Conservation (phyloP, 2,329 filamentous ascomycete genomes). For the Ophiocordyceps camponoti-saundersi region DNA sequence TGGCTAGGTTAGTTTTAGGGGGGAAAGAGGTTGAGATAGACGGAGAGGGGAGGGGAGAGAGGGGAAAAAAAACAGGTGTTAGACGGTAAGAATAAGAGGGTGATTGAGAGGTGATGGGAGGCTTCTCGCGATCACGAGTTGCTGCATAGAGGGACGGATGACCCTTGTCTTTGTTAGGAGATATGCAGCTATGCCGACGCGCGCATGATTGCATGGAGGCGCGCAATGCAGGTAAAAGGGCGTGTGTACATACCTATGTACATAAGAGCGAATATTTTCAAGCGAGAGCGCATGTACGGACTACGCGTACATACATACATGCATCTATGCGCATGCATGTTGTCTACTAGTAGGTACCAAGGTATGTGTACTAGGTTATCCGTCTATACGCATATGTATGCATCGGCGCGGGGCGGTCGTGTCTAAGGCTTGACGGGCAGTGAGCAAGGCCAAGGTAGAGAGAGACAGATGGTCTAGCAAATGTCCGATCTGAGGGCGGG, state of each 20-base stretch:
- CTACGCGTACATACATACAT: neutral
- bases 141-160: no score
- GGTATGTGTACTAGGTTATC: neutral
- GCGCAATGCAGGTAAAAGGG: neutral
- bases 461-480: neutral
- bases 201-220: neutral
- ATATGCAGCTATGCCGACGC: neutral
- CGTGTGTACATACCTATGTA: neutral
- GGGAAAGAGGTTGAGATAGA: no score
- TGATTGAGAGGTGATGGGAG: no score
- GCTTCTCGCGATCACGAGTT: no score
- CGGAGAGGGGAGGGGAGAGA: no score
- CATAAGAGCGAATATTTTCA: neutral
- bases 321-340: neutral
- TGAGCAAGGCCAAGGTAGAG: neutral
- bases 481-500: neutral
- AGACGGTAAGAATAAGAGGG: no score
- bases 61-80: no score
- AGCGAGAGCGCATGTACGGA: neutral
- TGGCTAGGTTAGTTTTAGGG: no score
- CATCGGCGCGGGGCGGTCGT: neutral
- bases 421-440: neutral
- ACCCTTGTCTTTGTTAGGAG: no score
- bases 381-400: neutral
- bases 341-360: neutral